Percentiles rank a stretch among this genome's conserved stretches.
These are phyloP conservation scores for Fusarium sp. DNA, from an alignment of 2,329 filamentous ascomycete species.

Conservation along the genomic window DNA sequence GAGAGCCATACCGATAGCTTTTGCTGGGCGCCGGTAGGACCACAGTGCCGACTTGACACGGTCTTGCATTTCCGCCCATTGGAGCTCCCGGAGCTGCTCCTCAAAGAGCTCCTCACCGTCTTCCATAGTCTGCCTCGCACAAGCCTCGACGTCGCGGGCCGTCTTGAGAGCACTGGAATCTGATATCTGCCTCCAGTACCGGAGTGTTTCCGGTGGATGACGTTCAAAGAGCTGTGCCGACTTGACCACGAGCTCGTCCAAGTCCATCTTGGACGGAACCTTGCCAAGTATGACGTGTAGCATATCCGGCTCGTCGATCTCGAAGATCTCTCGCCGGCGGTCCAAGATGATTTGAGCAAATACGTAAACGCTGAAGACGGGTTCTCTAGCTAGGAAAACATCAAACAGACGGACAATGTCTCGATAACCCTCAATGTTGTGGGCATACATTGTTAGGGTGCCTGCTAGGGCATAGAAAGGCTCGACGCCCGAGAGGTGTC, in stretches of 20 bases:
- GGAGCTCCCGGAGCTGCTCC: slow-evolving; percentile 78
- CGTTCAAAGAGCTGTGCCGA: slow-evolving; percentile 72
- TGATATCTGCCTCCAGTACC: slow-evolving; percentile 80
- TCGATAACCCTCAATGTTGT: slow-evolving; percentile 90
- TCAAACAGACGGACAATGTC: slow-evolving; percentile 94
- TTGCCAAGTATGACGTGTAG: slow-evolving; percentile 89
- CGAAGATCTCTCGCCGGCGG: slow-evolving; percentile 85
- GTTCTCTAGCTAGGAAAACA: slow-evolving; percentile 86
- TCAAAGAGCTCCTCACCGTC: slow-evolving; percentile 78
- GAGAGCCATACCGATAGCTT: slow-evolving; percentile 72
- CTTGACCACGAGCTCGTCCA: slow-evolving; percentile 80
- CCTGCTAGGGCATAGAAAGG: slow-evolving; percentile 96
- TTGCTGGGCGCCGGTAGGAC: slow-evolving; percentile 74
- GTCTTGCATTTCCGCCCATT: slow-evolving; percentile 66
- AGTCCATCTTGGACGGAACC: slow-evolving; percentile 81
- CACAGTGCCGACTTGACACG: slow-evolving; percentile 58
- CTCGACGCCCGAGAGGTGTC: slow-evolving; percentile 80
- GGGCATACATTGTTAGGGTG: slow-evolving; percentile 94
- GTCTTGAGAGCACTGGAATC: slow-evolving; percentile 87
- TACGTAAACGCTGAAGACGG: slow-evolving; percentile 90
- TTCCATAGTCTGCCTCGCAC: slow-evolving; percentile 67
- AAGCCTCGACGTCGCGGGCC: slow-evolving; percentile 65
- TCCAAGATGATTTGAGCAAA: slow-evolving; percentile 90
- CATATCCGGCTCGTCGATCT: slow-evolving; percentile 94
- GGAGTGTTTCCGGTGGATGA: slow-evolving; percentile 79